Evolutionary conservation across 2,329 filamentous ascomycete genomes (phyloP).

Genomic region (Aspergillus felis): DNA sequence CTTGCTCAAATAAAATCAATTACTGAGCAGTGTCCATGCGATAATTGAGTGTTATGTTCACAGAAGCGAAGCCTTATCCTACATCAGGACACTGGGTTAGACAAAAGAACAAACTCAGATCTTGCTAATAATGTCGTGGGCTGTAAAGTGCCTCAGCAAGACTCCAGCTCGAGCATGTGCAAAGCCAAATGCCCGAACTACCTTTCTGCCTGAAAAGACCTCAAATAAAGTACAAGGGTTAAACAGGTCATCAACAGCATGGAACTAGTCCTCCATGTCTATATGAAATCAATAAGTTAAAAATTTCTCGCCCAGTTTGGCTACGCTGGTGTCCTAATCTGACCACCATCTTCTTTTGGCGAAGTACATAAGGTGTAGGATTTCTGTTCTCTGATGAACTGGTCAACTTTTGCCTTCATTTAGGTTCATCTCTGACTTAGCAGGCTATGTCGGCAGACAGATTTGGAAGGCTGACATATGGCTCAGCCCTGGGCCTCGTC

Average conservation of each 20-base stretch:
- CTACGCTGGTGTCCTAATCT: constrained; percentile 4
- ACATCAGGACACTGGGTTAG: not conserved
- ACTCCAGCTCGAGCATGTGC: not conserved
- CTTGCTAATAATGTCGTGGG: not conserved
- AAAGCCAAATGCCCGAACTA: not conserved
- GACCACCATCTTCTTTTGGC: constrained; percentile 3
- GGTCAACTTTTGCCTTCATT: not conserved
- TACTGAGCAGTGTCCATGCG: not conserved
- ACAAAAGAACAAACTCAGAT: not conserved
- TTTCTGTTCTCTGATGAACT: not conserved
- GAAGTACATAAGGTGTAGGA: not conserved
- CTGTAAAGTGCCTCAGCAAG: not conserved
- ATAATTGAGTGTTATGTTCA: not conserved
- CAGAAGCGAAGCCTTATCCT: not conserved
- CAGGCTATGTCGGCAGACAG: not conserved
- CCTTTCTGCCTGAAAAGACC: not conserved
- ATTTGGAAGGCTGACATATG: not conserved
- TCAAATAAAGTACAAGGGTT: not conserved
- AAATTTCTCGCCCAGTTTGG: not conserved
- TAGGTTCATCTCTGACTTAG: not conserved
- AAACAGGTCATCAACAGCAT: not conserved
- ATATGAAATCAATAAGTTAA: not conserved
- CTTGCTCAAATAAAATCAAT: not conserved
- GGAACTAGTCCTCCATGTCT: not conserved
- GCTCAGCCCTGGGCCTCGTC: not conserved